phyloP scores from a whole-genome alignment of 208 protist genomes.

The Leishmania tarentolae region DNA sequence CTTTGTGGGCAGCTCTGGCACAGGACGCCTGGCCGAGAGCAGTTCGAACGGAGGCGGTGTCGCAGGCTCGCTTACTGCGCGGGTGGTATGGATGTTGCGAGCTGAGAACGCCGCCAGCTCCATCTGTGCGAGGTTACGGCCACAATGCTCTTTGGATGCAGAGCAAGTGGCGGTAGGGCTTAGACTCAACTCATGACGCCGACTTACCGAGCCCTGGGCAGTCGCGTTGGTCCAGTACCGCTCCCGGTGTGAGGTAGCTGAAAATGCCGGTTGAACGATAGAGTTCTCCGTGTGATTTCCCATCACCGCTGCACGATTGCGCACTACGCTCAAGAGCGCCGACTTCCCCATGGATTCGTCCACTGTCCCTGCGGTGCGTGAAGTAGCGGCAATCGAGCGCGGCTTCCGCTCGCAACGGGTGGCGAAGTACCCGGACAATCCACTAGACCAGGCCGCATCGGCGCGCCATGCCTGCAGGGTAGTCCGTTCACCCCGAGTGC shows the following conservation, averaged over 20 bases:
- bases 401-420: neutral
- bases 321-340: conserved; percentile 12
- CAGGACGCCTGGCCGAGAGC: conserved; percentile 27
- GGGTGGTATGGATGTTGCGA: neutral
- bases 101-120: neutral
- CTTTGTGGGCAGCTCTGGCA: conserved; percentile 40
- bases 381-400: neutral
- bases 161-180: neutral
- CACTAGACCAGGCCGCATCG: neutral
- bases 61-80: neutral
- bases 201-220: conserved; percentile 7
- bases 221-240: neutral
- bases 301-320: conserved; percentile 3
- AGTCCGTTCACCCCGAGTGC: neutral
- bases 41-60: conserved; percentile 22
- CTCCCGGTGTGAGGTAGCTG: neutral
- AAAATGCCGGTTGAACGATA: too few species aligned
- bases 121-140: neutral
- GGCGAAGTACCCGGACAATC: neutral
- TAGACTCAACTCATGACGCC: conserved; percentile 9
- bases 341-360: neutral
- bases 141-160: neutral
- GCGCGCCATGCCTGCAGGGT: neutral
- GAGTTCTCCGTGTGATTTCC: neutral
- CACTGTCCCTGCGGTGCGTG: conserved; percentile 5